A percentile compares a stretch with the other conserved stretches of the same genome.
Evolutionary conservation across 768 basidiomycete species (phyloP).

Genomic region (Hortiboletus flavorubellus): DNA sequence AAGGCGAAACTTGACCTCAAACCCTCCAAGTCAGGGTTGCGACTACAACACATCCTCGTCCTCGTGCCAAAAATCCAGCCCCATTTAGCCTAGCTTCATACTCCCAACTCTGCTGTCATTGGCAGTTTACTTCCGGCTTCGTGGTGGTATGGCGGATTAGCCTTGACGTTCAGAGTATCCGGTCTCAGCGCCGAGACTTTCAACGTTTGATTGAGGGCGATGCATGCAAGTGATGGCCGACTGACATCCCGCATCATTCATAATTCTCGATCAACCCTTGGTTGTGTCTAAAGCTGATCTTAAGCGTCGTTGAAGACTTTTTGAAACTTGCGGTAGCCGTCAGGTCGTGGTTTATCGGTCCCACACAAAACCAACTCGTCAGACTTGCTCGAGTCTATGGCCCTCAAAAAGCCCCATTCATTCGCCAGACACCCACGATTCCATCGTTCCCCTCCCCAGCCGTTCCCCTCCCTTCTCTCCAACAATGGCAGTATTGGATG

Average conservation of each 20-base stretch:
- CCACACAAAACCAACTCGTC: background rate
- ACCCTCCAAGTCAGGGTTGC: too few species aligned
- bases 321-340: too few species aligned
- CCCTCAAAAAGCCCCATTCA: constrained; percentile 1
- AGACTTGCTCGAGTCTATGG: background rate
- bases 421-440: background rate
- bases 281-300: background rate
- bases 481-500: constrained; percentile 25
- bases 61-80: too few species aligned
- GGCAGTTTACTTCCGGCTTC: background rate
- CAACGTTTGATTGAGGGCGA: too few species aligned
- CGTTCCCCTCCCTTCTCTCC: background rate
- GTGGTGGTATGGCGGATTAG: background rate
- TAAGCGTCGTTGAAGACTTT: background rate
- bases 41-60: too few species aligned
- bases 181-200: too few species aligned
- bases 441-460: background rate
- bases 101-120: too few species aligned
- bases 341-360: background rate
- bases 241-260: too few species aligned
- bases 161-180: too few species aligned
- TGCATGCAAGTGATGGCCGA: too few species aligned
- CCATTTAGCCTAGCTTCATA: background rate
- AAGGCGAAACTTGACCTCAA: too few species aligned
- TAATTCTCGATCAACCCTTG: background rate